Base-by-base conservation (phyloP, 2,329 filamentous ascomycete genomes). In the Leptographium galeiforme region DNA sequence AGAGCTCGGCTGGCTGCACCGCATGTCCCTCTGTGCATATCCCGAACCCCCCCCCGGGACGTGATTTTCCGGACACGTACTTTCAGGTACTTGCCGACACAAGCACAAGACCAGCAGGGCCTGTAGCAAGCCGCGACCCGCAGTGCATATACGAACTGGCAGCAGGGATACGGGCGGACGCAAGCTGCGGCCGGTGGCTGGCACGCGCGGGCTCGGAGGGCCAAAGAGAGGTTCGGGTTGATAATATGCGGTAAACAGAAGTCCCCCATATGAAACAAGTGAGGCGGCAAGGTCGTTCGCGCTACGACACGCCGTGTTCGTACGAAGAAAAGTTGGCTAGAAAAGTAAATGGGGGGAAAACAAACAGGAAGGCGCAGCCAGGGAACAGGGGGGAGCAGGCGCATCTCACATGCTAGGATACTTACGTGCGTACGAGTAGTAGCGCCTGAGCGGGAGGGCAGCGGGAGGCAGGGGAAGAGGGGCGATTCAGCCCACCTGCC, bases 401-500 rank as follows among this genome's bases (percentile, higher is more conserved):
- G 25, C 19, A 44, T 44, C 12, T 44, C 25, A 44, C 41, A 44
- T 44, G 25, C 25, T 25, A 25, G 5, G 25, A 25, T 36, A 8
- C 34, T 36, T 36, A 36, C 34, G 34, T 36, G 34, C 34, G 34
- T 36, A 36, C 25, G 34, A 8, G 39, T 41, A 10, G n/a, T n/a
- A 36, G 45, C 45, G 45, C 36, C 30, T 48, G 33, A 19, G 32
- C 45, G 45, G 45, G 45, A 47, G n/a, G 46, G 32, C 32, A 36
- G 18, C 18, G 48, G 36, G 48, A 49, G 48, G 10, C 36, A 6
- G 40, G 48, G 36, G 48, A n/a, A 16, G 7, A 49, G 38, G 51
- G 32, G n/a, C 19, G 38, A 41, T 47, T 53, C 32, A 50, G 52
- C 52, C 39, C 52, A 50, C 52, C 52, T 50, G 52, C 52, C 52